Conservation (phyloP, 2,329 filamentous ascomycete genomes). For the Colletotrichum camelliae region DNA sequence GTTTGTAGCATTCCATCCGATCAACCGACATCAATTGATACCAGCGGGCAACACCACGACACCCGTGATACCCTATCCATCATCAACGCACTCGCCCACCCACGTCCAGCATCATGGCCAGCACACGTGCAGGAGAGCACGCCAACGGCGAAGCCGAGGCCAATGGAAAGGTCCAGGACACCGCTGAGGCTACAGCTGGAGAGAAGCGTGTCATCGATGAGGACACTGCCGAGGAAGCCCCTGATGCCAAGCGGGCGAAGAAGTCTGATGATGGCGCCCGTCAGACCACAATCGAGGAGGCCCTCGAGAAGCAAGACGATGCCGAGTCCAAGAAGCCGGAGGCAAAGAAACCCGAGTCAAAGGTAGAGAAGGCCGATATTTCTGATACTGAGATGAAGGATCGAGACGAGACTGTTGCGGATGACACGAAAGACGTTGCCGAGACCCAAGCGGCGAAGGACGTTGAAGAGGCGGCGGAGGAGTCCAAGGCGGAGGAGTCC, state of each 20-base stretch:
- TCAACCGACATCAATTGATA: not conserved
- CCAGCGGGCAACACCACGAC: not conserved
- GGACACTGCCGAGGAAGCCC: not conserved
- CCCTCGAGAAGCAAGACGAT: not conserved
- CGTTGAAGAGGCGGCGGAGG: not conserved
- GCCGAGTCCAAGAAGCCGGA: not conserved
- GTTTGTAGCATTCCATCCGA: not conserved
- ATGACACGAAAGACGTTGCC: not conserved
- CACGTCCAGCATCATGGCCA: conserved; percentile 3
- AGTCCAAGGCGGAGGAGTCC: not conserved
- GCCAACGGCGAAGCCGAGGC: not conserved
- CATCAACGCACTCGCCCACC: not conserved
- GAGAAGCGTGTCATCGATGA: conserved; percentile 17
- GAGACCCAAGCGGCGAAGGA: not conserved
- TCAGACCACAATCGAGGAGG: conserved; percentile 19
- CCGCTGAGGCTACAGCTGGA: not conserved
- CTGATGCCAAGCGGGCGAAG: conserved; percentile 18
- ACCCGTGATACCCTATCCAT: not conserved
- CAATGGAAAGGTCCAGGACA: not conserved
- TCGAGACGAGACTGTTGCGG: not conserved
- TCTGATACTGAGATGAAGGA: conserved; percentile 14
- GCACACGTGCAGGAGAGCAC: not conserved
- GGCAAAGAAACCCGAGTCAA: not conserved
- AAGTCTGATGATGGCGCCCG: not conserved
- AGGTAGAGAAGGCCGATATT: not conserved